phyloP scores from a whole-genome alignment of 2,329 filamentous ascomycete genomes.

The Xylaria arbuscula region DNA sequence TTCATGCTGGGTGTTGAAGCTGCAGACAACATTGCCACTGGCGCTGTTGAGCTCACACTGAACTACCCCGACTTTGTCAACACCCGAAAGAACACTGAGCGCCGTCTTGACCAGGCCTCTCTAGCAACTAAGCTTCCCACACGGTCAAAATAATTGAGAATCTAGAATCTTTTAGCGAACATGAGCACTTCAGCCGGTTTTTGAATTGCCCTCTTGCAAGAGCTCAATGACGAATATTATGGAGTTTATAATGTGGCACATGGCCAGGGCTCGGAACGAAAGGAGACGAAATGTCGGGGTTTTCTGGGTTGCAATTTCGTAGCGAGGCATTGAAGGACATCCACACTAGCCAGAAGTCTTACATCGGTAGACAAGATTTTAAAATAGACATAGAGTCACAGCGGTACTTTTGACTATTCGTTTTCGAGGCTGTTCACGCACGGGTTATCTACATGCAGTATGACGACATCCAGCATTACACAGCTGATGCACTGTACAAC shows the following conservation, averaged over 20 bases:
- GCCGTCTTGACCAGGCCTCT: constrained; percentile 64
- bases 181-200: constrained; percentile 22
- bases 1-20: constrained; percentile 98
- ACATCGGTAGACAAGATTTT: constrained; percentile 36
- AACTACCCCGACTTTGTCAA: constrained; percentile 99
- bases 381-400: constrained; percentile 41
- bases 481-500: neutral
- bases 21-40: constrained; percentile 88
- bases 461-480: constrained; percentile 7
- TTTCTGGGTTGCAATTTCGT: constrained; percentile 42
- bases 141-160: constrained; percentile 39
- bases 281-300: constrained; percentile 39
- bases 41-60: constrained; percentile 89
- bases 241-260: constrained; percentile 42
- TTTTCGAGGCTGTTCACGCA: neutral
- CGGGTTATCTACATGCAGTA: neutral
- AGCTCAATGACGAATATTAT: constrained; percentile 37
- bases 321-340: constrained; percentile 29
- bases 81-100: constrained; percentile 74
- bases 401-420: neutral
- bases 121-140: constrained; percentile 54
- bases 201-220: constrained; percentile 24
- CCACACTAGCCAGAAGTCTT: constrained; percentile 20
- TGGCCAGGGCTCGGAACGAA: constrained; percentile 35
- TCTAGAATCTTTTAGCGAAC: constrained; percentile 23